These are phyloP conservation scores for Gaultheria prostrata DNA, from an alignment of 148 eudicot species.

Conservation along the genomic window DNA sequence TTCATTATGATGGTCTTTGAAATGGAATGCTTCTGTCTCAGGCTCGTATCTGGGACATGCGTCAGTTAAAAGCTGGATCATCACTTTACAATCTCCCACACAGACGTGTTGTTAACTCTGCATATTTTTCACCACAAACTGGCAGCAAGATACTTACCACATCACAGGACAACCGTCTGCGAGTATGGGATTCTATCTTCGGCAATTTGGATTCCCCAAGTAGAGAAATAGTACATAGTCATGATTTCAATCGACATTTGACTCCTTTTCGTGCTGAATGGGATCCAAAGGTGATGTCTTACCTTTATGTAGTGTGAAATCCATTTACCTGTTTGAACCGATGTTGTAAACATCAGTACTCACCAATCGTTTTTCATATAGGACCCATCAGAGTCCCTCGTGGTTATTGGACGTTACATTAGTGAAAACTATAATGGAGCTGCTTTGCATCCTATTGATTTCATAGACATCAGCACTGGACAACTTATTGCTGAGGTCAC, in stretches of 20 bases:
- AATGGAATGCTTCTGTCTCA: constrained; percentile 22
- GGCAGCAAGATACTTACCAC: constrained; percentile 96
- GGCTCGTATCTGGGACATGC: constrained; percentile 98
- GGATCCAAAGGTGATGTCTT: constrained; percentile 84
- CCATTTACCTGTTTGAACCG: background rate
- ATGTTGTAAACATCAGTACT: background rate
- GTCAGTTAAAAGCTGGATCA: constrained; percentile 66
- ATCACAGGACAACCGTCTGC: constrained; percentile 82
- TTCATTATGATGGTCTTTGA: background rate
- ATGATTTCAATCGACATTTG: constrained; percentile 89
- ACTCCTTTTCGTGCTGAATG: constrained; percentile 96
- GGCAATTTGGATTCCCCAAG: constrained; percentile 84
- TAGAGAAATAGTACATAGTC: constrained; percentile 97
- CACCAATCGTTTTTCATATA: constrained; percentile 24
- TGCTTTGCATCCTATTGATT: constrained; percentile 95
- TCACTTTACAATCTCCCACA: constrained; percentile 65
- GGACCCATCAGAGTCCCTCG: constrained; percentile 95
- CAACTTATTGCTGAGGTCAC: constrained; percentile 90
- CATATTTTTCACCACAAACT: constrained; percentile 86
- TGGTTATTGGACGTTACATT: constrained; percentile 91
- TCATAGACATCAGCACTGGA: constrained; percentile 82
- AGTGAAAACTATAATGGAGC: constrained; percentile 84
- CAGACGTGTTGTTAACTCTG: constrained; percentile 92
- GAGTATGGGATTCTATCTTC: constrained; percentile 87
- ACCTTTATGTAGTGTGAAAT: background rate